Evolutionary conservation across 306 rosid genomes (phyloP), one percentile per base, ranked within the genome.

Genomic region (Ormosia emarginata): DNA sequence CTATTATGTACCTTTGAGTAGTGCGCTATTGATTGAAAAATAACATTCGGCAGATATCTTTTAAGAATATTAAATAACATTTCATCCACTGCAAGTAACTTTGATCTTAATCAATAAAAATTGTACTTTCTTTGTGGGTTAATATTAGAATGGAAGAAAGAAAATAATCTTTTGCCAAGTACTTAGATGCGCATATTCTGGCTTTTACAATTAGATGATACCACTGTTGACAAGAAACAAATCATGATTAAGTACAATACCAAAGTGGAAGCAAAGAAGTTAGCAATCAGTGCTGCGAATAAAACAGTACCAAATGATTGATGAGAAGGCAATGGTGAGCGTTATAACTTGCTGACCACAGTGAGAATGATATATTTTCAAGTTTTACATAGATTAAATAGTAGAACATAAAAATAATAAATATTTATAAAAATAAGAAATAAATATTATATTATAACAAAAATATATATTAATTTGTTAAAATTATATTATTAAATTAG

Each of bases 261-360:
- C 37, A 69, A 71, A 87, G 70, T 87, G 85, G 81, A 76, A 82
- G 79, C 84, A 65, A 75, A 43, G 33, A 52, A 36, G 15, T 41
- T 33, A 58, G 37, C 43, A 69, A 82, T 65, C 13, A 6, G 70
- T 78, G 43, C n/a, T 30, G 68, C 75, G 79, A 73, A 85, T 83
- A 52, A 85, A 85, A 85, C 80, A 85, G 81, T 84, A 29, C 5
- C 3, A 2, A 36, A 5, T n/a, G 57, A 58, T 75, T 47, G 55
- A 47, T 79, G 74, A 58, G 70, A 63, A 18, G 77, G 11, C 74
- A 46, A 76, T 17, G 56, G n/a, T n/a, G n/a, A n/a, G n/a, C n/a
- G n/a, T n/a, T n/a, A n/a, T n/a, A n/a, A n/a, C n/a, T n/a, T n/a
- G n/a, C n/a, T n/a, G n/a, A n/a, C n/a, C n/a, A n/a, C n/a, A n/a